Evolutionary conservation across 139 green algal genomes (phyloP).

Genomic region (Edaphochlamys debaryana): DNA sequence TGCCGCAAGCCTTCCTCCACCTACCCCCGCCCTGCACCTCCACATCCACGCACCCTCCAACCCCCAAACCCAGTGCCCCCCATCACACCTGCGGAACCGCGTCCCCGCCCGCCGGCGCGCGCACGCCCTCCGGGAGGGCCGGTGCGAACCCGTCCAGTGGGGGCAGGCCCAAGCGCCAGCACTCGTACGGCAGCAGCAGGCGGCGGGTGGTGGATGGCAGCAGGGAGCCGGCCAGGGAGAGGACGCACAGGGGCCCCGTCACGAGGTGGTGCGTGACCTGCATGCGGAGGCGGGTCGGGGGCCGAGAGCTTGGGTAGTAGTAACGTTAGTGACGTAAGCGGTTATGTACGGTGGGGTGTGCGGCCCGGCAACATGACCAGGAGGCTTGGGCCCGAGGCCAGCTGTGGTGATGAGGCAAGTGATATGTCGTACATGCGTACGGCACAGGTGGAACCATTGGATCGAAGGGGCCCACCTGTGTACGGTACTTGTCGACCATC

Average conservation of each 20-base stretch:
- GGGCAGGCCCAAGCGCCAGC: neutral
- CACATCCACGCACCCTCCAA: no score
- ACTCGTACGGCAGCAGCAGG: neutral
- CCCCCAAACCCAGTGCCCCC: no score
- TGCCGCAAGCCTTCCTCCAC: no score
- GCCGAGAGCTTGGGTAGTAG: no score
- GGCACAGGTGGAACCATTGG: no score
- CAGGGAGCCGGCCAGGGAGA: neutral
- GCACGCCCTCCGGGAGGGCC: neutral
- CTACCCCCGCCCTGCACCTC: no score
- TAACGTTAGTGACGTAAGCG: no score
- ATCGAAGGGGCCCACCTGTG: slow-evolving; percentile 4
- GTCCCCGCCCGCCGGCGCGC: neutral
- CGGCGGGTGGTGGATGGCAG: neutral
- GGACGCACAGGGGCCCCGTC: neutral
- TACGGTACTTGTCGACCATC: slow-evolving; percentile 11
- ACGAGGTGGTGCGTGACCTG: neutral
- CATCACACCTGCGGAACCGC: neutral
- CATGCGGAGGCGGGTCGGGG: neutral
- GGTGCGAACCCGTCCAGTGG: neutral
- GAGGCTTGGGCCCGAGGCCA: no score
- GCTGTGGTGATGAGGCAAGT: no score
- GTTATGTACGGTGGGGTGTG: no score
- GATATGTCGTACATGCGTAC: no score
- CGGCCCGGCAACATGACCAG: no score